Evolutionary conservation across 1,284 basidiomycete species (phyloP).

Genomic region (Tilletiopsis washingtonensis): DNA sequence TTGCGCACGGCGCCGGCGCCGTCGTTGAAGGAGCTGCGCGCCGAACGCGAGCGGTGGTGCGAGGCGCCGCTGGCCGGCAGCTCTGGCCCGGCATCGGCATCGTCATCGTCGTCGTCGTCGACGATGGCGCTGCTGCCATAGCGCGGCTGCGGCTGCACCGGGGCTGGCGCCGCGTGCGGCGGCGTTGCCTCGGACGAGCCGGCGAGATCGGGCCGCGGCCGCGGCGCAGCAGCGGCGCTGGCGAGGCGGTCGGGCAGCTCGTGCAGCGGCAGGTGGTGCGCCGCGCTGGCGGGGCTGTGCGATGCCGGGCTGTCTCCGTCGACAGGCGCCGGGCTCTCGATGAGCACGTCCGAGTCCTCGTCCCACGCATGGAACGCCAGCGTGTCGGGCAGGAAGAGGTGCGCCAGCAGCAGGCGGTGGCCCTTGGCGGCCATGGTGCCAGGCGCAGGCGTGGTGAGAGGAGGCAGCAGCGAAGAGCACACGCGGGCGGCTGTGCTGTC

Average conservation of each 20-base stretch:
- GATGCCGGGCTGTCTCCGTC: background rate
- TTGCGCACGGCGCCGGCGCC: constrained; percentile 7
- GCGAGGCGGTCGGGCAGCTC: constrained; percentile 26
- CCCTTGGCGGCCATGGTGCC: constrained; percentile 2
- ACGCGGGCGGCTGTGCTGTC: no score
- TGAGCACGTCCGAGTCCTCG: constrained; percentile 11
- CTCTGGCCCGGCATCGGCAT: background rate
- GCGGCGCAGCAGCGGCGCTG: no score
- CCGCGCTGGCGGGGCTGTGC: constrained; percentile 12
- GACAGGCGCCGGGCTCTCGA: no score
- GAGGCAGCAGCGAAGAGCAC: no score
- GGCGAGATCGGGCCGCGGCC: background rate
- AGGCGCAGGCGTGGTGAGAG: no score
- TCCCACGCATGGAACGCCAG: constrained; percentile 24
- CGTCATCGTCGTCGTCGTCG: background rate
- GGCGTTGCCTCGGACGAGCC: no score
- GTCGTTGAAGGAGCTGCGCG: background rate
- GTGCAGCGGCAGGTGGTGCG: constrained; percentile 23
- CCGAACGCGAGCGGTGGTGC: no score
- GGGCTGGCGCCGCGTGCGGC: no score
- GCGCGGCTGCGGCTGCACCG: background rate
- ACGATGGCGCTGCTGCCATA: background rate
- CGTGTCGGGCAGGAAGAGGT: constrained; percentile 39
- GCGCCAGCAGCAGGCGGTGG: constrained; percentile 41
- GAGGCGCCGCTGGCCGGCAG: no score